Conservation (phyloP, 2,329 filamentous ascomycete species). For the Nemania sp. region DNA sequence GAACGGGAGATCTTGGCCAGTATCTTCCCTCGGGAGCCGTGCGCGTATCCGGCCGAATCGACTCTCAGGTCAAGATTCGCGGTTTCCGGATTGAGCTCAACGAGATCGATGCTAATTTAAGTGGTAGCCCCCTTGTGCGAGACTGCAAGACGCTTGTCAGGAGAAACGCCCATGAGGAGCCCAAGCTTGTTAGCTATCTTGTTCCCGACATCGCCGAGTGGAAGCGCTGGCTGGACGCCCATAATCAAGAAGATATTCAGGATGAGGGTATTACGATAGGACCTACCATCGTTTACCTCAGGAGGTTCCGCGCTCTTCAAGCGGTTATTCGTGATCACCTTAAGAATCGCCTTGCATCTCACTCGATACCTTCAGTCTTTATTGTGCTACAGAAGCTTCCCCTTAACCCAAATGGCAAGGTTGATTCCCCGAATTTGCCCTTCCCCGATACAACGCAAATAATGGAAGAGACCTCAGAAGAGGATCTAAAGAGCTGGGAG, state of each 20-base stretch:
- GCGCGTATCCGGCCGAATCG: conserved; percentile 75
- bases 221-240: conserved; percentile 72
- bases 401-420: conserved; percentile 87
- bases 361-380: too few relatives aligned
- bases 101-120: conserved; percentile 89
- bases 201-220: conserved; percentile 84
- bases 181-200: conserved; percentile 87
- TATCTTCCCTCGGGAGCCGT: conserved; percentile 41
- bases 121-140: conserved; percentile 77
- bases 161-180: conserved; percentile 86
- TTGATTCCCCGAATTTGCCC: conserved; percentile 82
- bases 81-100: conserved; percentile 95
- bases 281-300: conserved; percentile 56
- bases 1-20: conserved; percentile 86
- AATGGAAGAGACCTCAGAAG: conserved; percentile 58
- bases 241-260: conserved; percentile 65
- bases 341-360: conserved; percentile 79
- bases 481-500: conserved; percentile 58
- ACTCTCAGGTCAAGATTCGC: conserved; percentile 94
- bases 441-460: conserved; percentile 82
- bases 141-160: conserved; percentile 89
- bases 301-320: conserved; percentile 61
- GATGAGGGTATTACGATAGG: conserved; percentile 64
- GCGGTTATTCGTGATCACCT: conserved; percentile 72
- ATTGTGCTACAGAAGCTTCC: too few relatives aligned